These are phyloP conservation scores for Chaetomiaceae sp. DNA, from an alignment of 2,329 filamentous ascomycete species.

Conservation along the genomic window DNA sequence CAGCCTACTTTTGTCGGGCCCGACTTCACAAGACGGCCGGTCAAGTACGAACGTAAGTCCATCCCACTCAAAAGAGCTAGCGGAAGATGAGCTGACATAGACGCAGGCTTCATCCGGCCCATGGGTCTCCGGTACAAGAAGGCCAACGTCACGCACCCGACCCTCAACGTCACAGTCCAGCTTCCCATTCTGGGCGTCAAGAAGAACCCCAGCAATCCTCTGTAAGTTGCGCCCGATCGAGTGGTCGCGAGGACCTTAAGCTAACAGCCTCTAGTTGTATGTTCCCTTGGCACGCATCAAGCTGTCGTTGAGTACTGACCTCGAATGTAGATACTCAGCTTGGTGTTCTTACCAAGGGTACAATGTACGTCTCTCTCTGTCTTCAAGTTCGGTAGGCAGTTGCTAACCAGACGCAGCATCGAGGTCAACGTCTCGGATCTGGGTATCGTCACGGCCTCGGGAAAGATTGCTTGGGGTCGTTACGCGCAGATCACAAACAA, in stretches of 20 bases:
- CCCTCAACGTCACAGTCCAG: constrained; percentile 62
- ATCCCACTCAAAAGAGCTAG: constrained; percentile 31
- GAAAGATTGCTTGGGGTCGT: constrained; percentile 90
- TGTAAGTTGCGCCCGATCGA: constrained; percentile 31
- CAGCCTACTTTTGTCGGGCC: constrained; percentile 79
- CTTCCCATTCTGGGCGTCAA: constrained; percentile 68
- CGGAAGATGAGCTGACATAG: background rate
- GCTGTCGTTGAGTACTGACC: constrained; percentile 42
- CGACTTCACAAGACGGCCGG: constrained; percentile 84
- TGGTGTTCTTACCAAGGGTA: constrained; percentile 83
- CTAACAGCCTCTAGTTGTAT: constrained; percentile 14
- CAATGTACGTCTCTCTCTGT: constrained; percentile 39
- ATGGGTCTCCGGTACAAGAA: constrained; percentile 79
- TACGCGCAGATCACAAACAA: constrained; percentile 67
- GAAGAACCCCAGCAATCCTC: constrained; percentile 69
- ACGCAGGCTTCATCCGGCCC: constrained; percentile 61
- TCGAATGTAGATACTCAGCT: constrained; percentile 78
- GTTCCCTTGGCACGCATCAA: background rate
- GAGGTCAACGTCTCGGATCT: constrained; percentile 94
- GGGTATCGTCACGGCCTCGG: constrained; percentile 82
- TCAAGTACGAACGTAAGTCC: constrained; percentile 63
- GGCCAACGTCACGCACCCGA: constrained; percentile 55
- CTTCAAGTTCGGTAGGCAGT: background rate
- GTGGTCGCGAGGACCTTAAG: background rate
- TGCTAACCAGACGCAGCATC: constrained; percentile 37